phyloP scores from a whole-genome alignment of 2,329 filamentous ascomycete species.

The Dothistroma pini region DNA sequence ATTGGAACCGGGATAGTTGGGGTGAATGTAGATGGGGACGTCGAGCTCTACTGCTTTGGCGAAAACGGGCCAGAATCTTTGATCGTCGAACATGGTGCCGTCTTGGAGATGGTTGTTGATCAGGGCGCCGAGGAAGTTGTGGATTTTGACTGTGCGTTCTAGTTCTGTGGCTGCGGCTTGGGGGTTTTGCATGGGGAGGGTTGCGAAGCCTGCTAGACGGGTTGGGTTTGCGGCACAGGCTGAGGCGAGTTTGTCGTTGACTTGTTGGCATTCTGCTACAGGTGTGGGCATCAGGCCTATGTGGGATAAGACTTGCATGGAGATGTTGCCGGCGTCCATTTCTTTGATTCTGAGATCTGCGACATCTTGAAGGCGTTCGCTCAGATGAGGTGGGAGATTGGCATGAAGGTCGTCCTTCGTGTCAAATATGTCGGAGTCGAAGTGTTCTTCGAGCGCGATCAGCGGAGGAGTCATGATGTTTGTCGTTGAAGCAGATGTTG shows the following conservation, averaged over 20 bases:
- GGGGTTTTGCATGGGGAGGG: slow-evolving; percentile 28
- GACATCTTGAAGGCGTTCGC: slow-evolving; percentile 6
- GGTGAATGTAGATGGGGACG: slow-evolving; percentile 51
- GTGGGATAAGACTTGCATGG: slow-evolving; percentile 29
- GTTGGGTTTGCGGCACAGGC: slow-evolving; percentile 17
- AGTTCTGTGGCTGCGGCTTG: slow-evolving; percentile 25
- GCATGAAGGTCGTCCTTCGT: slow-evolving; percentile 1
- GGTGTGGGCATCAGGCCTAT: slow-evolving; percentile 15
- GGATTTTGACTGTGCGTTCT: slow-evolving; percentile 19
- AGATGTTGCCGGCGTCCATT: slow-evolving; percentile 25
- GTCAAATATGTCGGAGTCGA: slow-evolving; percentile 5
- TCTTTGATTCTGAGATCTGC: slow-evolving; percentile 20
- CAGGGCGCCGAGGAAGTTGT: slow-evolving; percentile 28
- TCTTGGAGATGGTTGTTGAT: slow-evolving; percentile 28
- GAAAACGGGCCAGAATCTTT: slow-evolving; percentile 26
- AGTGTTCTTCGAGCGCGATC: slow-evolving; percentile 10
- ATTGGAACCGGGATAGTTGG: slow-evolving; percentile 36
- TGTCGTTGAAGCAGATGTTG: background rate
- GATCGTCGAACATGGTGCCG: slow-evolving; percentile 26
- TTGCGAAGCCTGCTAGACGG: slow-evolving; percentile 27
- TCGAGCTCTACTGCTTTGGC: slow-evolving; percentile 38
- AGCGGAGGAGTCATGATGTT: background rate
- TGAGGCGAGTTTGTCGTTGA: slow-evolving; percentile 26
- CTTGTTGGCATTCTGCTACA: slow-evolving; percentile 17
- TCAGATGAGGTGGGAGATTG: slow-evolving; percentile 2